A percentile compares a stretch with the other conserved stretches of the same genome.
Conservation (phyloP, 148 eudicot species). For the Arctostaphylos glauca region DNA sequence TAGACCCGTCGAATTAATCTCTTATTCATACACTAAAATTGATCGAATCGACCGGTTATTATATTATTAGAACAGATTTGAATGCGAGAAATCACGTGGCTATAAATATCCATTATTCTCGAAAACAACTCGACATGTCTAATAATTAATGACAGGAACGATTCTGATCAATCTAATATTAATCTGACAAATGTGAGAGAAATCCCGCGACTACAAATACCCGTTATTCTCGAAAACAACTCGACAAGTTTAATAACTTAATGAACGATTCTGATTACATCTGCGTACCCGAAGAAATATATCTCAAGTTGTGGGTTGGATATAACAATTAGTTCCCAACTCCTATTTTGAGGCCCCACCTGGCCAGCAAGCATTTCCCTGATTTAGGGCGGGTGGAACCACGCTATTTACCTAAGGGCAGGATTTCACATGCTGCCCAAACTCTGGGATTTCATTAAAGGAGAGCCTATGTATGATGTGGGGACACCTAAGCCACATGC, state of each 20-base stretch:
- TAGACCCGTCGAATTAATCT: not conserved
- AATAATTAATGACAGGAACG: too few relatives aligned
- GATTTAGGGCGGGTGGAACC: not conserved
- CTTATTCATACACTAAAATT: too few relatives aligned
- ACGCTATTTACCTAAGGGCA: too few relatives aligned
- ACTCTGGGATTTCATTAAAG: not conserved
- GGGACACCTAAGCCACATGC: slow-evolving; percentile 4
- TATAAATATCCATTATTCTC: too few relatives aligned
- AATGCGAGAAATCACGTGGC: not conserved
- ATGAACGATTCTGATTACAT: not conserved
- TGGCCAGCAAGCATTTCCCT: not conserved
- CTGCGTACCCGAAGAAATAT: not conserved
- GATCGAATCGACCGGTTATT: too few relatives aligned
- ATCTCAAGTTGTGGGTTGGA: not conserved
- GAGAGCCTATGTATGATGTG: not conserved
- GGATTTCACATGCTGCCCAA: slow-evolving; percentile 11
- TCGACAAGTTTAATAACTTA: too few relatives aligned
- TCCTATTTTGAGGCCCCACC: not conserved
- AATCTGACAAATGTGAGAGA: too few relatives aligned
- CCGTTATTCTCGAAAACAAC: too few relatives aligned
- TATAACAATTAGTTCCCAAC: not conserved
- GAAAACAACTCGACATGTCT: too few relatives aligned
- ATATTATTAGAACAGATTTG: too few relatives aligned
- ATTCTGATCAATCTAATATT: too few relatives aligned
- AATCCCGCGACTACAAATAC: too few relatives aligned